Base-by-base conservation (phyloP, 75 land plant species). In the Adiantum capillusveneris region DNA sequence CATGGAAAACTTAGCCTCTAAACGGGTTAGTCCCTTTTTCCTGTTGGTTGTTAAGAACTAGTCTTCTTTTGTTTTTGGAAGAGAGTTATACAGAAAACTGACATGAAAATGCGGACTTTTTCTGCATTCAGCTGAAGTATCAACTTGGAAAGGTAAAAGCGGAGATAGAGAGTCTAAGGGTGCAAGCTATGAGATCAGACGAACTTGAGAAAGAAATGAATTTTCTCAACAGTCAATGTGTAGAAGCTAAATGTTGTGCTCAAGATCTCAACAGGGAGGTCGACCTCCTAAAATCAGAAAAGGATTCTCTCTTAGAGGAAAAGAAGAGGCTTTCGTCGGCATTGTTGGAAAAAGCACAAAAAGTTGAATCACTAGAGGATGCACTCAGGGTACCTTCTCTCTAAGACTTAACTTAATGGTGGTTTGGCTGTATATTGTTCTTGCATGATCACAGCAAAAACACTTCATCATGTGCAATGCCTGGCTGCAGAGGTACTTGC, bases 291-390 rank as follows among this genome's bases (percentile, higher is more conserved):
- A 24, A 14, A 26, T 53, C 55, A 24, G 6, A 53, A 25, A 53
- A 53, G 2, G 2, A 3, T 26, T 19, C 5, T 18, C 25, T 53
- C 5, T 12, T 53, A 27, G 55, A 53, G 28, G 55, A 53, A 26
- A 53, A 53, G 14, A 53, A 25, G 28, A 53, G 55, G 2, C 28
- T 53, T 24, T 53, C 55, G 2, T 19, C 9, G 13, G 14, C 3
- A 24, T 24, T 53, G 28, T 5, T 5, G 24, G 55, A 53, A 53
- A 24, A 53, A 5, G 7, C 13, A 26, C 25, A 53, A 24, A 39
- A 60, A 60, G 17, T 60, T 44, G 22, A n/a, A 25, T 14, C 63
- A 42, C 21, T 48, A 39, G 46, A 39, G 13, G 63, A 60, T 44
- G 63, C 63, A 16, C 31, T 60, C 17, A 39, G 49, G 46, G 59